Conservation (phyloP, 805 yeast species). For the Grigorovia humatica region DNA sequence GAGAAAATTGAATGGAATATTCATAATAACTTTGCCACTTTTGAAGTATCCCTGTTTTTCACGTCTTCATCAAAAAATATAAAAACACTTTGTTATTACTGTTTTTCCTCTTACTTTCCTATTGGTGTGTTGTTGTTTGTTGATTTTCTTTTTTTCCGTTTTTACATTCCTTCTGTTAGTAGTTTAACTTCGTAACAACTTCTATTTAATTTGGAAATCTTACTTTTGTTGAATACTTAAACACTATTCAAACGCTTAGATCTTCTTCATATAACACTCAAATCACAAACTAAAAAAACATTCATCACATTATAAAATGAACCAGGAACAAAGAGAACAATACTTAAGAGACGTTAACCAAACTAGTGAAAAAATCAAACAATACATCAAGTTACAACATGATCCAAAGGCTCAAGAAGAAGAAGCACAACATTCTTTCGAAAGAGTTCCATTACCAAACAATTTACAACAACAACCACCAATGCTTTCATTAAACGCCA, state of each 20-base stretch:
- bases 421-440: slow-evolving; percentile 12
- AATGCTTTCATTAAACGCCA: slow-evolving; percentile 26
- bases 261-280: too few relatives aligned
- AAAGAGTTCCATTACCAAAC: slow-evolving; percentile 30
- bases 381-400: slow-evolving; percentile 8
- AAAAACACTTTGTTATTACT: not conserved
- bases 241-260: too few relatives aligned
- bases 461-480: slow-evolving; percentile 25
- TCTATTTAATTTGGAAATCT: too few relatives aligned
- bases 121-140: too few relatives aligned
- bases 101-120: too few relatives aligned
- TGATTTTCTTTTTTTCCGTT: not conserved
- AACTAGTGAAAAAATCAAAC: slow-evolving; percentile 7
- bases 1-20: not conserved
- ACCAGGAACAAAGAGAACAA: slow-evolving; percentile 7
- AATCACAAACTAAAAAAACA: too few relatives aligned
- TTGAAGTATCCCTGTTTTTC: not conserved
- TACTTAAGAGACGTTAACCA: slow-evolving; percentile 8
- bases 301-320: not conserved
- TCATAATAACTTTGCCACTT: not conserved
- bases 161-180: not conserved
- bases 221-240: too few relatives aligned
- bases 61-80: not conserved
- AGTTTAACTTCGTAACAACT: too few relatives aligned
- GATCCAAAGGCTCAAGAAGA: slow-evolving; percentile 3